Evolutionary conservation across 2,329 filamentous ascomycete genomes (phyloP), one percentile per base, ranked within the genome.

Genomic region (Aspergillus novoparasiticus): DNA sequence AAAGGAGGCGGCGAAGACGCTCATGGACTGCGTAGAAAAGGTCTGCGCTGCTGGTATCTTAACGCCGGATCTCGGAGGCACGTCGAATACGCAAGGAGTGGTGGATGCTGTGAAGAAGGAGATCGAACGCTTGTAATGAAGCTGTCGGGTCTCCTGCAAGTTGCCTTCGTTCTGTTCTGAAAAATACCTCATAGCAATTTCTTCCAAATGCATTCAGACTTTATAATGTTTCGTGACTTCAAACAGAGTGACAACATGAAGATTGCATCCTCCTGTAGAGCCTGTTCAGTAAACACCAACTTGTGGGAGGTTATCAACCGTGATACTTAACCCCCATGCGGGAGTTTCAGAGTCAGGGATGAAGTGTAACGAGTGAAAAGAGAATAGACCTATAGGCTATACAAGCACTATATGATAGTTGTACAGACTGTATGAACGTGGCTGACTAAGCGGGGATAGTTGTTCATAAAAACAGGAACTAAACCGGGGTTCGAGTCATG

Each of bases 1-100:
- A 63, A 81, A 84, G 32, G 79, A 83, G 23, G 87, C 86, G 0
- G 86, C 87, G 0, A 82, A 84, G 51, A 76, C 77, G 39, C 73
- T 90, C 28, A 85, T 90, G 79, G 79, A 83, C 54, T 84, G 84
- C 26, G 82, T 89, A 11, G 87, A 89, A 72, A 84, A 83, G 61
- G 86, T 89, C 14, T 85, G 84, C 9, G 83, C 83, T 2, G 71
- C 78, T 9, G 82, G 82, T 0, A 75, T 87, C 51, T 77, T 84
- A 68, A 89, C 87, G 1, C 81, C 77, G 28, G 87, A 90, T 74
- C 81, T 90, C 62, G 85, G 85, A 19, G 87, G 87, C 0, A 79
- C 73, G 11, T 82, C 82, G 3, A 81, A 80, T 10, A 89, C 87
- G 0, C 81, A 84, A 68, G 83, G 82, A 34, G 83, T 89, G 11